Base-by-base conservation (phyloP, 164 flowering plant species). In the Vitis rotundifolia region DNA sequence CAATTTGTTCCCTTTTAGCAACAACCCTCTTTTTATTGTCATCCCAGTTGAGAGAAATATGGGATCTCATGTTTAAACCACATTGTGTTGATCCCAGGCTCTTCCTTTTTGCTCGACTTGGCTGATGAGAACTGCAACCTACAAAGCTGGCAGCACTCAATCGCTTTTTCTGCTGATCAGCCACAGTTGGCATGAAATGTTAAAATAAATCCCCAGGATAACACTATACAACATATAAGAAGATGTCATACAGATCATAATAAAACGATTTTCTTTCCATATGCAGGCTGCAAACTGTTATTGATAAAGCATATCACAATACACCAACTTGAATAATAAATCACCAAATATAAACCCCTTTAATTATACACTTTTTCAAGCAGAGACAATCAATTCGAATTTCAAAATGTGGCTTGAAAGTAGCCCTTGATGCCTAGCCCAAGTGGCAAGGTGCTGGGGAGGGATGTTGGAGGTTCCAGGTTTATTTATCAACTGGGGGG, bases 1-100 rank as follows among this genome's bases (percentile, higher is more conserved):
- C 91, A 73, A 91, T 80, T 78, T 92, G 98, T 50, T 88, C 94
- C 79, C 68, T 86, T 80, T 78, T 91, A 59, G 98, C 82, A 70
- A 92, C 81, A 54, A 86, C 93, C 70, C 62, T 80, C 69, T 75
- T 85, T 49, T 72, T 80, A 67, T 64, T 74, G 57, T 74, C 82
- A 80, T 89, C 90, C 97, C 93, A 91, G 81, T 83, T 84, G 16
- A 94, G 85, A 63, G 83, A 83, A 64, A 89, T 80, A 76, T 83
- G 85, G 52, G 88, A 75, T 44, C 80, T 84, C 70, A 82, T 61
- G 56, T 79, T 75, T 28, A 77, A 77, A 50, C 70, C 76, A 76
- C 72, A 59, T 28, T 80, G 76, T 10, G 71, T 68, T 50, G 73
- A 77, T 37, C 56, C 84, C 59, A 71, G 55, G 66, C 69, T 80